Conservation (phyloP, 495 filamentous ascomycete species). For the Xylaria nigripes region DNA sequence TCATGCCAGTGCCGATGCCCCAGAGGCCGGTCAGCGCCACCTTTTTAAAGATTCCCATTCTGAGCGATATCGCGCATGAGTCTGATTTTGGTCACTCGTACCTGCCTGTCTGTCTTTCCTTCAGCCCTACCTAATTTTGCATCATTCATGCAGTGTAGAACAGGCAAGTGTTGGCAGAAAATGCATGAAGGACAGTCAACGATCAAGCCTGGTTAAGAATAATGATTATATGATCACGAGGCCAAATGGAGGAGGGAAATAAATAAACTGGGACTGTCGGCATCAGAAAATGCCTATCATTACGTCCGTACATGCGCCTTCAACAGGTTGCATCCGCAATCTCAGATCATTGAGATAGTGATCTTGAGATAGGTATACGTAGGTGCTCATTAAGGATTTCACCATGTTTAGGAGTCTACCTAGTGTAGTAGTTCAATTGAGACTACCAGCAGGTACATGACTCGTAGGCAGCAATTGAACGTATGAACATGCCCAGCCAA, state of each 20-base stretch:
- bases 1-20: conserved; percentile 20
- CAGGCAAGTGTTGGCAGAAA: not conserved
- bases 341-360: too few relatives aligned
- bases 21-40: conserved; percentile 33
- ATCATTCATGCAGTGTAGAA: not conserved
- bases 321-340: too few relatives aligned
- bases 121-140: not conserved
- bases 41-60: conserved; percentile 42
- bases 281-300: not conserved
- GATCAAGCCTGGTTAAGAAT: not conserved
- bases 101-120: not conserved
- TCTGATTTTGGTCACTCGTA: not conserved
- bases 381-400: too few relatives aligned
- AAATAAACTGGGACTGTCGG: not conserved
- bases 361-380: too few relatives aligned
- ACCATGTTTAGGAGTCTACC: too few relatives aligned
- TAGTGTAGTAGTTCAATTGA: too few relatives aligned
- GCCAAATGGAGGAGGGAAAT: not conserved
- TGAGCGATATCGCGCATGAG: not conserved
- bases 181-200: not conserved
- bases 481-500: too few relatives aligned
- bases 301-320: too few relatives aligned
- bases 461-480: too few relatives aligned
- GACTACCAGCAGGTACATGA: not conserved
- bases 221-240: not conserved